Conservation (phyloP, 1,284 basidiomycete genomes). For the Ustilago vetiveriae region DNA sequence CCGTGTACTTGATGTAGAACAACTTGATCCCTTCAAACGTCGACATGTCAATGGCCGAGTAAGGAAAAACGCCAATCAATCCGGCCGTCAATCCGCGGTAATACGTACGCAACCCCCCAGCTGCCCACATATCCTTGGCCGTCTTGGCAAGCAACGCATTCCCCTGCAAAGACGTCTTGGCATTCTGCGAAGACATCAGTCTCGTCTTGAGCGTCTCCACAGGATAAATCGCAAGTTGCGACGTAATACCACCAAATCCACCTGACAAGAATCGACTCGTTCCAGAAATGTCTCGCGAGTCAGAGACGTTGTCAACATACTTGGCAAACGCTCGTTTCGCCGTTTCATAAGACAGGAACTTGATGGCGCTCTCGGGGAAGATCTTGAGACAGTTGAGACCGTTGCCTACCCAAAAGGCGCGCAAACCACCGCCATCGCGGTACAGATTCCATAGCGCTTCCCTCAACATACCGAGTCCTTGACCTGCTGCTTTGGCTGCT, state of each 20-base stretch:
- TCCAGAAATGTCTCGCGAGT: slow-evolving; percentile 88
- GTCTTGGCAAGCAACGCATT: slow-evolving; percentile 74
- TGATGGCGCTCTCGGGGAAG: slow-evolving; percentile 87
- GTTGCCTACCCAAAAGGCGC: slow-evolving; percentile 87
- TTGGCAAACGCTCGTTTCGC: slow-evolving; percentile 93
- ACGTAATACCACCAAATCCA: slow-evolving; percentile 91
- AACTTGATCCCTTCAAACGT: slow-evolving; percentile 69
- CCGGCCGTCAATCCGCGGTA: slow-evolving; percentile 85
- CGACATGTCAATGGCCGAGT: slow-evolving; percentile 68
- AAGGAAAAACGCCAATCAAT: slow-evolving; percentile 69
- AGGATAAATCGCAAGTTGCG: slow-evolving; percentile 76
- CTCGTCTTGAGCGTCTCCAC: slow-evolving; percentile 67
- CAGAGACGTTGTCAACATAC: slow-evolving; percentile 89
- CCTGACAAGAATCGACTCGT: slow-evolving; percentile 92
- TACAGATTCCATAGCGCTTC: slow-evolving; percentile 83
- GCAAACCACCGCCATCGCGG: slow-evolving; percentile 77
- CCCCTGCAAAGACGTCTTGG: slow-evolving; percentile 71
- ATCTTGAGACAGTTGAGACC: slow-evolving; percentile 83
- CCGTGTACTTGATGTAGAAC: slow-evolving; percentile 68
- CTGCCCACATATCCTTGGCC: slow-evolving; percentile 75
- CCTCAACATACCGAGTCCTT: slow-evolving; percentile 73
- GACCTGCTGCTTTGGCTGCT: slow-evolving; percentile 37
- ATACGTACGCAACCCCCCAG: slow-evolving; percentile 85
- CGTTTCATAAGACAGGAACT: slow-evolving; percentile 95
- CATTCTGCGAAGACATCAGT: slow-evolving; percentile 78